These are phyloP conservation scores for Kingdonia uniflora DNA, from an alignment of 164 flowering plant species.

Conservation along the genomic window DNA sequence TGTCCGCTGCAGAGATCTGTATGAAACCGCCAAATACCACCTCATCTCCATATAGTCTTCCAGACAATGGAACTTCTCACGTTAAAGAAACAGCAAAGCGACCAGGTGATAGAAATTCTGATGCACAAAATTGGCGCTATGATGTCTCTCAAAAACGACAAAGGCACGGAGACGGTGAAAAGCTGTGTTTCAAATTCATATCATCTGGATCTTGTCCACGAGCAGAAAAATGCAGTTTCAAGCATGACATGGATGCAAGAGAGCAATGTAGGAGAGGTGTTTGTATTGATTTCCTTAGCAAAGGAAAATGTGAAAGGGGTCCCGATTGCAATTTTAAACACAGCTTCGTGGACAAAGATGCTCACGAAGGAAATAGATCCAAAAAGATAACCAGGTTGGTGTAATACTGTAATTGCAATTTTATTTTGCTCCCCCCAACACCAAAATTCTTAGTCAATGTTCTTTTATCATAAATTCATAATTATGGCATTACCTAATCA, in stretches of 20 bases:
- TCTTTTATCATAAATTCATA: no score
- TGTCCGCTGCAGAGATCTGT: constrained; percentile 62
- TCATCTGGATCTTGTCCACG: constrained; percentile 80
- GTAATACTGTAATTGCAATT: constrained; percentile 1
- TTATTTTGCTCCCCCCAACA: not conserved
- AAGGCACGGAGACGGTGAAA: constrained; percentile 45
- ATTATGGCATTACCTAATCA: no score
- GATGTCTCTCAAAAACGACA: constrained; percentile 76
- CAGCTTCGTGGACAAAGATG: constrained; percentile 49
- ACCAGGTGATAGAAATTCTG: constrained; percentile 30
- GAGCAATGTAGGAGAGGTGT: constrained; percentile 70
- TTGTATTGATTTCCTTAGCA: constrained; percentile 85
- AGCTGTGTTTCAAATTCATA: constrained; percentile 70
- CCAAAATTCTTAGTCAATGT: no score
- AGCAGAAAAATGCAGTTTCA: constrained; percentile 68
- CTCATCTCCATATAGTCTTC: constrained; percentile 49
- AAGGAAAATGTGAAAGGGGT: constrained; percentile 93
- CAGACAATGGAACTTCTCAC: constrained; percentile 15
- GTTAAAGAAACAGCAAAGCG: constrained; percentile 35
- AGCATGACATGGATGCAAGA: constrained; percentile 61
- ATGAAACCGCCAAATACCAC: constrained; percentile 65
- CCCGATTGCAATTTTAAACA: constrained; percentile 81
- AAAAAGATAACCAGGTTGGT: constrained; percentile 45
- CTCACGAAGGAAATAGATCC: constrained; percentile 29
- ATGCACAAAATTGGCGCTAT: constrained; percentile 89